A percentile compares a stretch with the other conserved stretches of the same genome.
These are phyloP conservation scores for Diutina pseudorugosa DNA, from an alignment of 1,139 yeast species.

Conservation along the genomic window DNA sequence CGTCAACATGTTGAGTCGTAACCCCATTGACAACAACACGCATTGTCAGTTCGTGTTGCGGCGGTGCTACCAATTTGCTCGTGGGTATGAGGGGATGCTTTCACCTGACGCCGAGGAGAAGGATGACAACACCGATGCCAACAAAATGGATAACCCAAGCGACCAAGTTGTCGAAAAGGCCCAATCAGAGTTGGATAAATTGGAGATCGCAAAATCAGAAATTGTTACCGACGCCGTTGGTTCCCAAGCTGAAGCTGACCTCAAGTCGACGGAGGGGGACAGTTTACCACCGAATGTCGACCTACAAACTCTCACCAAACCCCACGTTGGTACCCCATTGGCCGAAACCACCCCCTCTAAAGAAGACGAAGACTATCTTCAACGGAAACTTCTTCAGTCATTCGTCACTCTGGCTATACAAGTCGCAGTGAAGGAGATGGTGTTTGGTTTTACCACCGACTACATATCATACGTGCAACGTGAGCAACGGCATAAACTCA, in stretches of 20 bases:
- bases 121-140: too few relatives aligned
- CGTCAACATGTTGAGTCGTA: constrained; percentile 22
- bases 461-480: constrained; percentile 14
- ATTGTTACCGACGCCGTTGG: not conserved
- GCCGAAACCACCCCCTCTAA: not conserved
- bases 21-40: not conserved
- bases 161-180: not conserved
- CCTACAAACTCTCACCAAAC: not conserved
- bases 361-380: constrained; percentile 44
- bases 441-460: constrained; percentile 16
- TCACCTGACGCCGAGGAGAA: constrained; percentile 20
- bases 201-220: not conserved
- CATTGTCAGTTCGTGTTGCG: constrained; percentile 35
- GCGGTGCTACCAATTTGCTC: constrained; percentile 50
- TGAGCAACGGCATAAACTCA: constrained; percentile 7
- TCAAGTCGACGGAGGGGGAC: constrained; percentile 5
- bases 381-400: constrained; percentile 27
- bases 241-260: not conserved
- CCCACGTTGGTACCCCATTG: not conserved
- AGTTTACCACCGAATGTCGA: constrained; percentile 12
- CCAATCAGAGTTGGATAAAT: not conserved
- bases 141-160: constrained; percentile 12
- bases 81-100: constrained; percentile 48
- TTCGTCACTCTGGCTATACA: not conserved
- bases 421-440: constrained; percentile 3